A percentile compares a stretch with the other conserved stretches of the same genome.
phyloP scores from a whole-genome alignment of 2,329 filamentous ascomycete genomes.

The Colletotrichum agaves region DNA sequence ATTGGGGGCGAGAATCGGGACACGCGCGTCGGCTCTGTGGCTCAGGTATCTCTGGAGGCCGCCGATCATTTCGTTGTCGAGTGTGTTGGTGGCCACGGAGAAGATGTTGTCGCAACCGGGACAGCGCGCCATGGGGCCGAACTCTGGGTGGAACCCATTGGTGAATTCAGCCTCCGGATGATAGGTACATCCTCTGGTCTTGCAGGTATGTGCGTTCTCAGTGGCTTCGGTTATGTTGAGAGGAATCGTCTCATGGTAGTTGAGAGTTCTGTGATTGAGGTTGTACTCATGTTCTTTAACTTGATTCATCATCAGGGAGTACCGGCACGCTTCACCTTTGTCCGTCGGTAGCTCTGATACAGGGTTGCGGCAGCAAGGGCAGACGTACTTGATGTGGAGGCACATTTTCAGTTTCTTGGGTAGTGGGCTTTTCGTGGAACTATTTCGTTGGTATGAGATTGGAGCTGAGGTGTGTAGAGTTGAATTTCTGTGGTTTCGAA shows the following conservation, averaged over 20 bases:
- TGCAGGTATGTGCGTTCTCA: background rate
- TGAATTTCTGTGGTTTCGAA: background rate
- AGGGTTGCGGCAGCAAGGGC: constrained; percentile 8
- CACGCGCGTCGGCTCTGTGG: constrained; percentile 32
- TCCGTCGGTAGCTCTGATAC: background rate
- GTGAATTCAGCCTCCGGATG: background rate
- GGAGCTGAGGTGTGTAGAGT: background rate
- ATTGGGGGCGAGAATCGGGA: constrained; percentile 33
- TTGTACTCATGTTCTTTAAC: background rate
- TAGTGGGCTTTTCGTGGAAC: no score
- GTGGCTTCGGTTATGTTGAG: background rate
- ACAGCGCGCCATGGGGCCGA: background rate
- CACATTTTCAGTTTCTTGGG: background rate
- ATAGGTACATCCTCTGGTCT: background rate
- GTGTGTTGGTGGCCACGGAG: background rate
- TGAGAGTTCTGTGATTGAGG: background rate
- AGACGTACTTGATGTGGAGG: constrained; percentile 13
- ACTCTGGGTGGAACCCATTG: background rate
- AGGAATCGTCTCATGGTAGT: background rate
- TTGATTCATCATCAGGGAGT: background rate
- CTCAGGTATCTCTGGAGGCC: background rate
- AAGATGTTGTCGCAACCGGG: constrained; percentile 20
- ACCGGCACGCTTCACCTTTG: constrained; percentile 1
- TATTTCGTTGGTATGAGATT: background rate
- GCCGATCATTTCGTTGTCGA: background rate